Percentiles rank a stretch among this genome's conserved stretches.
Evolutionary conservation across 768 basidiomycete genomes (phyloP).

Genomic region (Gloeopeniophorella convolvens): DNA sequence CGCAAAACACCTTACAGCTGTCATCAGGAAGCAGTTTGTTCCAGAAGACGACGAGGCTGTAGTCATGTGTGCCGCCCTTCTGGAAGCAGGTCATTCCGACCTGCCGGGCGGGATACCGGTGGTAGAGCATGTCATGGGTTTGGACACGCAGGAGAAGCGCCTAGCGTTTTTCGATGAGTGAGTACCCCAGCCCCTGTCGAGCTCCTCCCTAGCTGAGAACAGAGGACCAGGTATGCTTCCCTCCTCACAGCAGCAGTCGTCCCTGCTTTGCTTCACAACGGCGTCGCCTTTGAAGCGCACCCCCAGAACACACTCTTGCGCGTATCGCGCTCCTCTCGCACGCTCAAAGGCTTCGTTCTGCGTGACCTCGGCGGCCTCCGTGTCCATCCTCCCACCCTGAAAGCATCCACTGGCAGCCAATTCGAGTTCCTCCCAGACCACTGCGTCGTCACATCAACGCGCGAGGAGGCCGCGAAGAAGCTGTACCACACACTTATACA

Average conservation of each 20-base stretch:
- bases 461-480: conserved; percentile 48
- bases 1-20: conserved; percentile 47
- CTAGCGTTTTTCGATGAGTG: conserved; percentile 42
- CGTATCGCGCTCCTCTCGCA: conserved; percentile 36
- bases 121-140: conserved; percentile 39
- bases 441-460: conserved; percentile 40
- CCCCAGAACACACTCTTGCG: conserved; percentile 51
- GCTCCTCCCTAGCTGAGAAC: not conserved
- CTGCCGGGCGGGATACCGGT: conserved; percentile 38
- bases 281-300: conserved; percentile 57
- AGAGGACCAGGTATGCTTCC: conserved; percentile 38
- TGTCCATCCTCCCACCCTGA: conserved; percentile 44
- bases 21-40: conserved; percentile 40
- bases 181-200: conserved; percentile 4
- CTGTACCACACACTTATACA: conserved; percentile 57
- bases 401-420: conserved; percentile 41
- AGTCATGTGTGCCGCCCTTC: conserved; percentile 45
- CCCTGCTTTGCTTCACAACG: conserved; percentile 46
- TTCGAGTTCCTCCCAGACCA: conserved; percentile 49
- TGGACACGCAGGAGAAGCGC: conserved; percentile 42
- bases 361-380: conserved; percentile 55
- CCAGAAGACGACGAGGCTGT: conserved; percentile 37
- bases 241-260: conserved; percentile 46
- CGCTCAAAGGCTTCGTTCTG: conserved; percentile 44
- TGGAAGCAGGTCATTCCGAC: conserved; percentile 45